Evolutionary conservation across 805 yeast species (phyloP).

Genomic region (Teunomyces panamensis): DNA sequence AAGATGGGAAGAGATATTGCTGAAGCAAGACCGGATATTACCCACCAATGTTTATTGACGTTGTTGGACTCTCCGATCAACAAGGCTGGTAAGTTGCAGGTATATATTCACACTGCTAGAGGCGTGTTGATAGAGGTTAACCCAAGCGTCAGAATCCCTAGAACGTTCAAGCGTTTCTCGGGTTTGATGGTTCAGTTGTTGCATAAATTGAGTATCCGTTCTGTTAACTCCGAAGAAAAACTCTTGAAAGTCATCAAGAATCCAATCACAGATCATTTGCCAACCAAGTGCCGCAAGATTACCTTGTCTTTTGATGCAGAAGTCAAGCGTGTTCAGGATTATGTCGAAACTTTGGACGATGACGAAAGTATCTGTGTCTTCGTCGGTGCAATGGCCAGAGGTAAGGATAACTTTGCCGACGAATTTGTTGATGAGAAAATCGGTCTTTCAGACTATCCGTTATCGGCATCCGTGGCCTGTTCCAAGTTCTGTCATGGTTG

Average conservation of each 20-base stretch:
- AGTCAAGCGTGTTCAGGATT: slow-evolving; percentile 84
- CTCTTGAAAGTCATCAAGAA: slow-evolving; percentile 91
- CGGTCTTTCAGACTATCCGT: slow-evolving; percentile 91
- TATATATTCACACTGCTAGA: slow-evolving; percentile 91
- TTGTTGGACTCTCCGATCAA: slow-evolving; percentile 95
- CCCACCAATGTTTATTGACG: slow-evolving; percentile 95
- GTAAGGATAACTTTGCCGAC: slow-evolving; percentile 95
- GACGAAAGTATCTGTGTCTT: slow-evolving; percentile 96
- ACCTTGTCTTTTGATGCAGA: slow-evolving; percentile 92
- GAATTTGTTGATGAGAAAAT: slow-evolving; percentile 95
- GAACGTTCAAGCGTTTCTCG: slow-evolving; percentile 96
- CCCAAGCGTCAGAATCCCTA: slow-evolving; percentile 94
- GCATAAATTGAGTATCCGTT: slow-evolving; percentile 87
- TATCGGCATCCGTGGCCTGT: slow-evolving; percentile 97
- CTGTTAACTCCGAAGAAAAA: slow-evolving; percentile 94
- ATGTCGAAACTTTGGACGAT: slow-evolving; percentile 70
- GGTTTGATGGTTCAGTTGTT: slow-evolving; percentile 97
- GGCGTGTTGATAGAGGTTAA: slow-evolving; percentile 95
- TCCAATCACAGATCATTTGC: slow-evolving; percentile 95
- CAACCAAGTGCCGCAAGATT: slow-evolving; percentile 90
- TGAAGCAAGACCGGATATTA: slow-evolving; percentile 98
- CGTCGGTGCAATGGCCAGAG: slow-evolving; percentile 99
- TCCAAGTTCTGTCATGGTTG: slow-evolving; percentile 98
- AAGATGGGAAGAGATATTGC: slow-evolving; percentile 97
- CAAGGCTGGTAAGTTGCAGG: slow-evolving; percentile 96